Base-by-base conservation (phyloP, 2,329 filamentous ascomycete genomes). In the Aspergillus sp. region DNA sequence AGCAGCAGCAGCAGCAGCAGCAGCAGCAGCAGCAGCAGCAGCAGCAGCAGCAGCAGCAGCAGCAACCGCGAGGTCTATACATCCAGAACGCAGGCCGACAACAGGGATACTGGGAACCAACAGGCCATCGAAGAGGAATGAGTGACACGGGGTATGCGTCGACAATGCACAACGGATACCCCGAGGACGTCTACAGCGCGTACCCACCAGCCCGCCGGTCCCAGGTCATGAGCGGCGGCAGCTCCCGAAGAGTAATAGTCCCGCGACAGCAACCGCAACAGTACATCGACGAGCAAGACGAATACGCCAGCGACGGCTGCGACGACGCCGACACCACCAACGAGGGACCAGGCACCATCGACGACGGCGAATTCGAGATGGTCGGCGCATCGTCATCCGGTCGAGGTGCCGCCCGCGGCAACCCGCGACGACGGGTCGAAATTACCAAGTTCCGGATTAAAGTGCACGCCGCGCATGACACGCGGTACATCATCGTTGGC, bases 401-500 rank as follows among this genome's bases (percentile, higher is more conserved):
- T 29, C 57, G 57, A 10, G 50, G 53, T 30, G 56, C 65, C 7
- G 63, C 53, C 36, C 62, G 53, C 8, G 58, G 52, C 19, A 58
- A 54, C 26, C 66, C 66, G 4, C 62, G 63, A 8, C 36, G 30
- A 32, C 60, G 79, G 47, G 79, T 81, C 1, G 85, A 88, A 5
- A 74, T 93, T 48, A 80, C 80, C 52, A 85, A 90, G 67, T 82
- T 97, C 53, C 81, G 90, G 34, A 82, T 96, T 64, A 98, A 98
- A 73, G 89, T 95, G 1, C 90, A 97, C 62, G 82, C 77, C 3
- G 70, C 80, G 1, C 86, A 88, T 40, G 93, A 98, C 61, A 93
- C 89, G 30, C 83, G 94, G 50, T 96, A 95, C 66, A 86, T 97
- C 54, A 89, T 96, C 79, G 81, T 96, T 45, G 80, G 80, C 5